A percentile compares a stretch with the other conserved stretches of the same genome.
Conservation (phyloP, 176 grass and related monocot species). For the Carex cristatella region DNA sequence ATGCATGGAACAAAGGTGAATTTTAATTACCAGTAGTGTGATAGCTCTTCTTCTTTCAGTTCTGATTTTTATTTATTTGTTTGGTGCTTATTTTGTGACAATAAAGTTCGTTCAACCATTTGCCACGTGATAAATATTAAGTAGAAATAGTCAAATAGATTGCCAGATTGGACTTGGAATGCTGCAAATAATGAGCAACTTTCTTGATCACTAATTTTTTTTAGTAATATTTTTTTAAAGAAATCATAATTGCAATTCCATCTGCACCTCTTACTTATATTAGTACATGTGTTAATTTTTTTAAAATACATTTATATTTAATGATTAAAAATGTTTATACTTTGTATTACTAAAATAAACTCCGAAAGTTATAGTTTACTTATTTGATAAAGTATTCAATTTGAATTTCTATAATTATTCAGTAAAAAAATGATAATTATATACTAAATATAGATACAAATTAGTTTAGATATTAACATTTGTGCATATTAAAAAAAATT, state of each 20-base stretch:
- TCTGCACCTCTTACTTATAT: background rate
- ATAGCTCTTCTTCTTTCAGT: background rate
- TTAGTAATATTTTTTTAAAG: background rate
- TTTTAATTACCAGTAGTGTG: background rate
- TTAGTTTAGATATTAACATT: too few relatives aligned
- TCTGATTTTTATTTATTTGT: background rate
- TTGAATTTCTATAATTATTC: too few relatives aligned
- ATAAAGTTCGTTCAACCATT: background rate
- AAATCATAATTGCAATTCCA: background rate
- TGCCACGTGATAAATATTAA: background rate
- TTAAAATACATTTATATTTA: too few relatives aligned
- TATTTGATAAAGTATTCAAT: too few relatives aligned
- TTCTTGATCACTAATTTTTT: background rate
- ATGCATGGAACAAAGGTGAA: slow-evolving; percentile 76
- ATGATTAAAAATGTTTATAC: too few relatives aligned
- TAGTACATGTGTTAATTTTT: background rate
- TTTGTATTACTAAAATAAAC: too few relatives aligned
- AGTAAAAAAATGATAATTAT: too few relatives aligned
- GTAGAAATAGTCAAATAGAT: too few relatives aligned
- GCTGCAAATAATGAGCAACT: background rate
- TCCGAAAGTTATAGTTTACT: too few relatives aligned
- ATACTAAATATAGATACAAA: too few relatives aligned
- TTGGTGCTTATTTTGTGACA: background rate
- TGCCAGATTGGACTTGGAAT: background rate
- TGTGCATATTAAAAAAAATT: too few relatives aligned